phyloP scores from a whole-genome alignment of 164 flowering plant species.

The Sextonia rubra region DNA sequence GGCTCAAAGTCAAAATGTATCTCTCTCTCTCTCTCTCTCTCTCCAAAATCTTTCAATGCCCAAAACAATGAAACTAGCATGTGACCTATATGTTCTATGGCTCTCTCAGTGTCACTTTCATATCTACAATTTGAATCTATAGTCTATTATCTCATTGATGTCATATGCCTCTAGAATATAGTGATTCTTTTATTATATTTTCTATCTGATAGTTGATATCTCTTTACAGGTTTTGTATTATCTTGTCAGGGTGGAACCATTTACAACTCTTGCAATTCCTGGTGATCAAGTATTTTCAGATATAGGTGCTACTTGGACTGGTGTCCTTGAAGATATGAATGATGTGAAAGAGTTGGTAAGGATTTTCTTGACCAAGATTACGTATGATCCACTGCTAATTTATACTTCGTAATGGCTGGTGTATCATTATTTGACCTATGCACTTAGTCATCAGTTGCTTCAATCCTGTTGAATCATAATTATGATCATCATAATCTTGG shows the following conservation, averaged over 20 bases:
- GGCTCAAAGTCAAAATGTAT: no score
- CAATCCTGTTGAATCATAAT: background rate
- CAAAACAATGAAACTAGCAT: background rate
- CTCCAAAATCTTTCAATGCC: background rate
- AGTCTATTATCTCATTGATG: background rate
- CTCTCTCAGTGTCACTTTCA: background rate
- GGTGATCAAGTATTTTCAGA: conserved; percentile 97
- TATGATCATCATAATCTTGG: no score
- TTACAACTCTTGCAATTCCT: conserved; percentile 89
- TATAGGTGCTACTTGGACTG: conserved; percentile 87
- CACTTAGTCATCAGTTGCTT: background rate
- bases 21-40: background rate
- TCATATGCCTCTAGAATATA: background rate
- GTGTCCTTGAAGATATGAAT: conserved; percentile 96
- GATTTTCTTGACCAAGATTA: background rate
- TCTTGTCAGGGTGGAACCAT: conserved; percentile 89
- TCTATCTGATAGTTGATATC: conserved; percentile 12
- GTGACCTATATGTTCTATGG: background rate
- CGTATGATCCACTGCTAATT: background rate
- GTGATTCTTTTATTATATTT: background rate
- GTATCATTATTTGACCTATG: background rate
- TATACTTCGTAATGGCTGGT: background rate
- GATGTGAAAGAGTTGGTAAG: conserved; percentile 98
- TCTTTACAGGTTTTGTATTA: conserved; percentile 75
- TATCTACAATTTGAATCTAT: background rate